Conservation (phyloP, 2,329 filamentous ascomycete species). For the Aspergillus hiratsukae region DNA sequence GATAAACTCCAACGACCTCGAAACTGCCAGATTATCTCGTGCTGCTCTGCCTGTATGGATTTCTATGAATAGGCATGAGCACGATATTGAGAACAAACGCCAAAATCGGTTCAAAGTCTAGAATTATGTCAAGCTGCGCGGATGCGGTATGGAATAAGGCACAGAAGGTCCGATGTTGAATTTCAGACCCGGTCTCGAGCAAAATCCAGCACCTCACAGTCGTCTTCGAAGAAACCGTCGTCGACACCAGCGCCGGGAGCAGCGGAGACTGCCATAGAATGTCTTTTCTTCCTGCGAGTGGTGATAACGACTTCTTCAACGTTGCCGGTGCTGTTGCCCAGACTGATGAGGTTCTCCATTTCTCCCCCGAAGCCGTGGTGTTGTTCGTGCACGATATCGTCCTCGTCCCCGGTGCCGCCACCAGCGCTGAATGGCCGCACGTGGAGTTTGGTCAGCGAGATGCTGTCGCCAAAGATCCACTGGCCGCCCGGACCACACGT, state of each 20-base stretch:
- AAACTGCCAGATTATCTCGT: not conserved
- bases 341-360: slow-evolving; percentile 49
- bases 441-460: slow-evolving; percentile 46
- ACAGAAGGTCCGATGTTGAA: not conserved
- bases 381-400: slow-evolving; percentile 29
- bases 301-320: slow-evolving; percentile 79
- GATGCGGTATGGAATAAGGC: not conserved
- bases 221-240: slow-evolving; percentile 84
- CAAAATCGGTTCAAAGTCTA: not conserved
- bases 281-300: slow-evolving; percentile 64
- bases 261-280: slow-evolving; percentile 23
- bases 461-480: slow-evolving; percentile 53
- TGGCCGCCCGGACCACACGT: slow-evolving; percentile 26
- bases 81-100: not conserved
- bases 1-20: not conserved
- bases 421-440: slow-evolving; percentile 41
- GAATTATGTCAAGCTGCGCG: not conserved
- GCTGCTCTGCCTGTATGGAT: not conserved
- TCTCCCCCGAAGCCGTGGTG: slow-evolving; percentile 31
- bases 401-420: slow-evolving; percentile 32
- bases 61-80: not conserved
- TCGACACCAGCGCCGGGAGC: slow-evolving; percentile 46
- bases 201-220: slow-evolving; percentile 88
- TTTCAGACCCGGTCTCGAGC: slow-evolving; percentile 54
- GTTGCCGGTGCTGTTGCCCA: slow-evolving; percentile 51